Conservation (phyloP, 495 filamentous ascomycete species). For the Xylaria cubensis region DNA sequence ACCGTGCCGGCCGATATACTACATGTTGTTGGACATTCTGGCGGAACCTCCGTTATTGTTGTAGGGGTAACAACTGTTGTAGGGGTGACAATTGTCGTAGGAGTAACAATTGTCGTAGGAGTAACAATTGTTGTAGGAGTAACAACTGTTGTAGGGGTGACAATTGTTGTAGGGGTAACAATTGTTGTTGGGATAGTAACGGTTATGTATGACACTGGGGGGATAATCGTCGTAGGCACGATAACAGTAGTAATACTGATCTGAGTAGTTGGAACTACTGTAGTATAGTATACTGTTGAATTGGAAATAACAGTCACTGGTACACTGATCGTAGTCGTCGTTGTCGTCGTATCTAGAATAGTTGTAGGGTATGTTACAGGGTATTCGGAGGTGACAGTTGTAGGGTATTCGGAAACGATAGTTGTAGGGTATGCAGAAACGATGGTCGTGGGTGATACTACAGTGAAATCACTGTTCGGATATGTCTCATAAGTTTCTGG, state of each 20-base stretch:
- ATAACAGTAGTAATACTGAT: slow-evolving; percentile 8
- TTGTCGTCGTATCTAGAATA: slow-evolving; percentile 1
- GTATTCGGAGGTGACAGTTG: slow-evolving; percentile 4
- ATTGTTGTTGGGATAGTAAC: neutral
- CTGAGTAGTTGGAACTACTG: slow-evolving; percentile 25
- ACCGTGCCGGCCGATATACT: slow-evolving; percentile 44
- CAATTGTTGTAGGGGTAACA: slow-evolving; percentile 19
- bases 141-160: neutral
- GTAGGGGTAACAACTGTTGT: neutral
- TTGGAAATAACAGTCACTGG: neutral
- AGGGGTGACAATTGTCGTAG: slow-evolving; percentile 21
- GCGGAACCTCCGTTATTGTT: neutral
- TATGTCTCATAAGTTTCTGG: slow-evolving; percentile 24
- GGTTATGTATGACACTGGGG: slow-evolving; percentile 14
- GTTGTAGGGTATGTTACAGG: slow-evolving; percentile 3
- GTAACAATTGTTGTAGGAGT: slow-evolving; percentile 21
- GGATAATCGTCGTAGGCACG: slow-evolving; percentile 24
- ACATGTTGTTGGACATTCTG: slow-evolving; percentile 40
- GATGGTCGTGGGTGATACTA: neutral
- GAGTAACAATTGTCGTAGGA: slow-evolving; percentile 11
- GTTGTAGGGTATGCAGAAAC: neutral
- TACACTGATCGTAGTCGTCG: slow-evolving; percentile 3
- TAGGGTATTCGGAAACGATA: neutral
- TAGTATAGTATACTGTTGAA: slow-evolving; percentile 8
- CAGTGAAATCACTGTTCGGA: neutral